phyloP scores from a whole-genome alignment of 805 yeast species.

The Zygotorulaspora danielsina region DNA sequence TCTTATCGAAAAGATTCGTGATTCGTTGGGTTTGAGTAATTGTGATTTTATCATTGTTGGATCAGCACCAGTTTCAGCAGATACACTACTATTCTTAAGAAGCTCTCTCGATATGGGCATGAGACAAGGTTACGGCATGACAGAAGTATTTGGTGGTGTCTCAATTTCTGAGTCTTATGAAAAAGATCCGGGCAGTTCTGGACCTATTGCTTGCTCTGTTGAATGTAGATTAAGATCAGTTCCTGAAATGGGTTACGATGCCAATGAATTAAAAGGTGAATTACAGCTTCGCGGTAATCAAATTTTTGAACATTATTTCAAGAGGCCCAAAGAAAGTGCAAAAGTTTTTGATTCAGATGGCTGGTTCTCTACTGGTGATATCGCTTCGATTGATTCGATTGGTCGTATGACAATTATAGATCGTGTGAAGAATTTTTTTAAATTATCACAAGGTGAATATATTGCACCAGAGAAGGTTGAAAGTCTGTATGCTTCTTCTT shows the following conservation, averaged over 20 bases:
- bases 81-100: constrained; percentile 56
- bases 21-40: constrained; percentile 47
- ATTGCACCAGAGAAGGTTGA: constrained; percentile 75
- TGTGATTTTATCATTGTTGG: constrained; percentile 45
- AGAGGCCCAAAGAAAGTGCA: constrained; percentile 51
- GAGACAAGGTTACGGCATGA: constrained; percentile 71
- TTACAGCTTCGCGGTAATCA: constrained; percentile 62
- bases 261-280: constrained; percentile 53
- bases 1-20: constrained; percentile 42
- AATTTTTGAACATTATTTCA: constrained; percentile 52
- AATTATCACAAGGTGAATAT: constrained; percentile 61
- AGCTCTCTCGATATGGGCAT: constrained; percentile 54
- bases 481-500: constrained; percentile 51
- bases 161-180: constrained; percentile 45
- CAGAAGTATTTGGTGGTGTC: constrained; percentile 68
- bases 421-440: constrained; percentile 76
- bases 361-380: constrained; percentile 68
- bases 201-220: constrained; percentile 50
- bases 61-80: constrained; percentile 67
- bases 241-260: constrained; percentile 56
- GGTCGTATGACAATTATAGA: constrained; percentile 64
- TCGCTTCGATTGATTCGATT: constrained; percentile 46
- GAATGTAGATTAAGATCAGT: constrained; percentile 61
- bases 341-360: constrained; percentile 52
- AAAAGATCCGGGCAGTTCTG: constrained; percentile 50